Percentiles rank a stretch among this genome's conserved stretches.
Evolutionary conservation across 208 protist genomes (phyloP).

Genomic region (Phytomonas francai): DNA sequence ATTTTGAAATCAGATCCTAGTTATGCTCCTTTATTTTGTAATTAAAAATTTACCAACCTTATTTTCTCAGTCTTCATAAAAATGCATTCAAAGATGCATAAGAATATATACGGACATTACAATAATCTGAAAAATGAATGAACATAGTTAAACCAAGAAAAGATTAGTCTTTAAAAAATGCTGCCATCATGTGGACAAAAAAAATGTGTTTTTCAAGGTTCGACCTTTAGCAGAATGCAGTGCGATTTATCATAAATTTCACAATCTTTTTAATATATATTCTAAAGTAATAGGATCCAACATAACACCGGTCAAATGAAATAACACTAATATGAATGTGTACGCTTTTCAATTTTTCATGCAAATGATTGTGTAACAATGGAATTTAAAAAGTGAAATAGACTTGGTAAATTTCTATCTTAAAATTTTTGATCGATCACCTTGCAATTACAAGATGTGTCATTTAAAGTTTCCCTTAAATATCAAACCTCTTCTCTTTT

Average conservation of each 20-base stretch:
- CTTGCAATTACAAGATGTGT: not conserved
- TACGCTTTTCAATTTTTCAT: not conserved
- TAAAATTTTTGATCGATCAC: not conserved
- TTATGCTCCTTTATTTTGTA: not conserved
- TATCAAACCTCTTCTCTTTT: not conserved
- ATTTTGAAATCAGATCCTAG: not conserved
- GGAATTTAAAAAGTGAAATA: not conserved
- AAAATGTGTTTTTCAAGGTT: not conserved
- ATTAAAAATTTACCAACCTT: not conserved
- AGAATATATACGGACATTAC: constrained; percentile 6
- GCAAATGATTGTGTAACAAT: not conserved
- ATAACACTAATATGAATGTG: not conserved
- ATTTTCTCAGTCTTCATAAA: not conserved
- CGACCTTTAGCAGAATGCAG: not conserved
- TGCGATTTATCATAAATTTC: not conserved
- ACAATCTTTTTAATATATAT: not conserved
- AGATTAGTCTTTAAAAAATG: not conserved
- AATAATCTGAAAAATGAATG: constrained; percentile 3
- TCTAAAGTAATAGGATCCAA: not conserved
- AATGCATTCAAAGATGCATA: not conserved
- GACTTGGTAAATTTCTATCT: not conserved
- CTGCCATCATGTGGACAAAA: not conserved
- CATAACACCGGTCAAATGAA: not conserved
- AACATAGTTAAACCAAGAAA: not conserved
- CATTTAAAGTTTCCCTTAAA: not conserved